A percentile compares a stretch with the other conserved stretches of the same genome.
Evolutionary conservation across 169 alveolate genomes (phyloP).

Genomic region (Plasmodium malariae): DNA sequence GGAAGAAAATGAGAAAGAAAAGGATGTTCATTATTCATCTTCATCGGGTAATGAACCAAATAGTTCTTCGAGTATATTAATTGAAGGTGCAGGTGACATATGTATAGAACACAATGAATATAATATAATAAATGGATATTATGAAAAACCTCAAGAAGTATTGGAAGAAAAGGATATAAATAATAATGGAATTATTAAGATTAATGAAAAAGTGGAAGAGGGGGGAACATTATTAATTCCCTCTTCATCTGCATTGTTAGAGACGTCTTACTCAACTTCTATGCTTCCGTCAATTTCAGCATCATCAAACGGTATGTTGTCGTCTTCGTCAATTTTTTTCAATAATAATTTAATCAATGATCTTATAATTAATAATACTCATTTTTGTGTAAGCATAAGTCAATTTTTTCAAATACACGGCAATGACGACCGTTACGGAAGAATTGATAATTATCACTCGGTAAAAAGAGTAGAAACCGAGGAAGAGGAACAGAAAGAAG

Average conservation of each 20-base stretch:
- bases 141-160: neutral
- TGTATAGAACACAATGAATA: neutral
- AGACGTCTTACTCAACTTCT: too few species aligned
- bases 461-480: neutral
- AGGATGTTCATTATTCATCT: neutral
- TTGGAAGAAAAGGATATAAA: too few species aligned
- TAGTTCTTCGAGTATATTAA: neutral
- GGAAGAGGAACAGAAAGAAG: neutral
- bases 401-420: constrained; percentile 52
- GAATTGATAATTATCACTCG: neutral
- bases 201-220: too few species aligned
- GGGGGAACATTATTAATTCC: too few species aligned
- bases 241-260: too few species aligned
- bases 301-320: too few species aligned
- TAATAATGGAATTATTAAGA: too few species aligned
- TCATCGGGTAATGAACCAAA: neutral
- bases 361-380: constrained; percentile 49
- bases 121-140: neutral
- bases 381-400: constrained; percentile 35
- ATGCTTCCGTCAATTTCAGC: too few species aligned
- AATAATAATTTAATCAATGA: constrained; percentile 43
- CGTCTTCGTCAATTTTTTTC: constrained; percentile 22
- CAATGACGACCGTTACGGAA: neutral
- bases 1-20: neutral
- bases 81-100: neutral